Evolutionary conservation across 345 rosid species (phyloP).

Genomic region (Erucastrum elatum): DNA sequence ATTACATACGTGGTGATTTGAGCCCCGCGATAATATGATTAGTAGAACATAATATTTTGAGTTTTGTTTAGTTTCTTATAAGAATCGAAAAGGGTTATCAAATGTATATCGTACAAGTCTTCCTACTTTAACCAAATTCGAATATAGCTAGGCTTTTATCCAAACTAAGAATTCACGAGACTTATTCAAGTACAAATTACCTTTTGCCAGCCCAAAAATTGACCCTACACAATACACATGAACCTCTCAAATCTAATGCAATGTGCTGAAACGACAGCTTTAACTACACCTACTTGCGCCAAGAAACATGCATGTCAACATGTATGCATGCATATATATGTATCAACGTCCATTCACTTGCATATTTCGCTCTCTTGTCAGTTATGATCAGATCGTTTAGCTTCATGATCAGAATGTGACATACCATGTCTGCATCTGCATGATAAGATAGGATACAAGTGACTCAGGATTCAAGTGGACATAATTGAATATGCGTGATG

Average conservation of each 20-base stretch:
- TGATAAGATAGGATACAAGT: slow-evolving; percentile 21
- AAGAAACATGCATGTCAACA: slow-evolving; percentile 29
- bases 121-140: slow-evolving; percentile 23
- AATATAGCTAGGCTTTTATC: slow-evolving; percentile 25
- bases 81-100: neutral
- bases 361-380: slow-evolving; percentile 22
- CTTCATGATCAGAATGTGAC: slow-evolving; percentile 22
- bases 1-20: neutral
- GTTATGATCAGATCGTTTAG: slow-evolving; percentile 26
- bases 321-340: slow-evolving; percentile 15
- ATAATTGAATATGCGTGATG: slow-evolving; percentile 1
- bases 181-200: slow-evolving; percentile 19
- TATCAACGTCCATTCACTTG: slow-evolving; percentile 18
- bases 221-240: slow-evolving; percentile 33
- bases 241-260: slow-evolving; percentile 7
- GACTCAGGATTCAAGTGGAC: slow-evolving; percentile 20
- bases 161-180: slow-evolving; percentile 20
- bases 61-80: neutral
- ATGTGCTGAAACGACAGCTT: slow-evolving; percentile 23
- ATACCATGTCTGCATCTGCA: slow-evolving; percentile 24
- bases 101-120: slow-evolving; percentile 12
- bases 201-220: slow-evolving; percentile 29
- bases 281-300: slow-evolving; percentile 25
- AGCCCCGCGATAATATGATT: neutral
- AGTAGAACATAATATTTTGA: neutral